These are phyloP conservation scores for Pseudogymnoascus sp. DNA, from an alignment of 2,329 filamentous ascomycete species.

Conservation along the genomic window DNA sequence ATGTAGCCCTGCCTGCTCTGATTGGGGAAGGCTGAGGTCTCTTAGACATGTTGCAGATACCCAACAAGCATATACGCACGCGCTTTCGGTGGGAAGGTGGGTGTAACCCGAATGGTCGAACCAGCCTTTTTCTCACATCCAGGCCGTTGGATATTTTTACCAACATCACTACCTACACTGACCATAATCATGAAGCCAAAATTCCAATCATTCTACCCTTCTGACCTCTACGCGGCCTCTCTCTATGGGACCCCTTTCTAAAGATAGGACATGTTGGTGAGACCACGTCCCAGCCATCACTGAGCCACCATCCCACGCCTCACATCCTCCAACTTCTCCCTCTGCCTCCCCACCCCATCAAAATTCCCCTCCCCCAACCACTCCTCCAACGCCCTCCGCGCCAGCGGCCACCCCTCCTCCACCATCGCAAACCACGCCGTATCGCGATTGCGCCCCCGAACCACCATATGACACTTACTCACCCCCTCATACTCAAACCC, in stretches of 20 bases:
- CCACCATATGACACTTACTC: constrained; percentile 53
- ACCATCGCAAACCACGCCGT: constrained; percentile 52
- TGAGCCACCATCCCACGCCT: constrained; percentile 10
- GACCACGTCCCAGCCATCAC: neutral
- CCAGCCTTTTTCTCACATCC: neutral
- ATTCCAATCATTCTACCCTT: neutral
- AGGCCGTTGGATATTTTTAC: neutral
- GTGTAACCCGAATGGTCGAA: neutral
- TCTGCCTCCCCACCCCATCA: constrained; percentile 43
- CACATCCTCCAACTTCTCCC: constrained; percentile 32
- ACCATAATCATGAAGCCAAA: neutral
- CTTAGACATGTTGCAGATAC: neutral
- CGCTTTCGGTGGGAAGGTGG: neutral
- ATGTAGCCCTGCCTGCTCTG: neutral
- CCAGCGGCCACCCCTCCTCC: constrained; percentile 47
- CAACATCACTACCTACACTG: neutral
- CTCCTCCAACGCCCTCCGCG: constrained; percentile 37
- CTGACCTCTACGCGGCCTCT: neutral
- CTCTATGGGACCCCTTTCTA: neutral
- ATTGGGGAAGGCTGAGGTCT: neutral
- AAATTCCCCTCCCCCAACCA: constrained; percentile 52
- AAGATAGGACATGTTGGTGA: neutral
- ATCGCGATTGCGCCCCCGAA: constrained; percentile 48
- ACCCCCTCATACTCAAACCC: constrained; percentile 52
- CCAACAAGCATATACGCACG: neutral